Evolutionary conservation across 2,329 filamentous ascomycete species (phyloP).

Genomic region (Claviceps cyperi): DNA sequence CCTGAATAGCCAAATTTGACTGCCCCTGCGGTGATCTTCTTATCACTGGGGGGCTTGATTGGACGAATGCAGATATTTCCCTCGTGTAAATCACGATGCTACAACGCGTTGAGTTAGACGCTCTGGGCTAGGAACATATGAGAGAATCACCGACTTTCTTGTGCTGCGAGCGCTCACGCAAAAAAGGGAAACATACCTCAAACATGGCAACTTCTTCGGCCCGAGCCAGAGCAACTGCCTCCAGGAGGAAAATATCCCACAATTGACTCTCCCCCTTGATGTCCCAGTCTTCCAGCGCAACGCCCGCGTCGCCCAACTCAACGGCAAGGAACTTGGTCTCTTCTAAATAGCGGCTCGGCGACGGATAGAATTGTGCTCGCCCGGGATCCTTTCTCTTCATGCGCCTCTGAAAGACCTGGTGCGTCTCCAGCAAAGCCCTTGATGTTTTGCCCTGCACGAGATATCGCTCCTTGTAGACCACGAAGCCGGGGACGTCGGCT

Average conservation of each 20-base stretch:
- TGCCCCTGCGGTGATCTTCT: conserved; percentile 13
- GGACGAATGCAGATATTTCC: conserved; percentile 47
- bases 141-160: neutral
- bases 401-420: conserved; percentile 40
- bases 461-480: conserved; percentile 51
- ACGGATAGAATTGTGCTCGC: conserved; percentile 46
- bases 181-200: conserved; percentile 30
- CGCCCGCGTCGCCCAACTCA: conserved; percentile 48
- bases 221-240: conserved; percentile 43
- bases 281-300: conserved; percentile 43
- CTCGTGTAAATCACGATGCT: conserved; percentile 53
- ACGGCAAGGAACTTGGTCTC: conserved; percentile 45
- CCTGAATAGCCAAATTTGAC: conserved; percentile 43
- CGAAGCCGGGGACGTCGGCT: conserved; percentile 49
- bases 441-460: conserved; percentile 42
- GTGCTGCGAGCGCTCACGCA: neutral
- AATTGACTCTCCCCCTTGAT: conserved; percentile 34
- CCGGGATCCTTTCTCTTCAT: conserved; percentile 40
- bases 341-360: conserved; percentile 43
- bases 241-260: conserved; percentile 49
- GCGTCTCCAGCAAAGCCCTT: conserved; percentile 41
- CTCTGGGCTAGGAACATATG: neutral
- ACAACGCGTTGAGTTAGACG: conserved; percentile 5
- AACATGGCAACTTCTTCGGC: conserved; percentile 45
- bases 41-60: conserved; percentile 19